Evolutionary conservation across 345 rosid species (phyloP), one percentile per base, ranked within the genome.

Genomic region (Kandelia obovata): DNA sequence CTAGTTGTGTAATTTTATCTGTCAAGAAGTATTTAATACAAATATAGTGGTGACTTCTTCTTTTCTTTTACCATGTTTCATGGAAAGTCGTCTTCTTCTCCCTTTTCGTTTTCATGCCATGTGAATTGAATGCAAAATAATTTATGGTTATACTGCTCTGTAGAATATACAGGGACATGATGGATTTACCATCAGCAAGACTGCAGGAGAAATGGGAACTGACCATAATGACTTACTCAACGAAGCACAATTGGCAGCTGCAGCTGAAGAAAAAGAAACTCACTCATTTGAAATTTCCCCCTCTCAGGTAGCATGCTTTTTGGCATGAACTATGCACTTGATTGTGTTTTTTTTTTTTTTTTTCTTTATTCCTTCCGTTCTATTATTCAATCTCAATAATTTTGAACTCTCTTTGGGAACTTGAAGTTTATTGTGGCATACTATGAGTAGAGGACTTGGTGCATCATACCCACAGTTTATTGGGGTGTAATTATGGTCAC

Each of bases 241-340:
- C 75, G 96, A 82, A 82, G 93, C 96, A 78, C 92, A 92, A 71
- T 71, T 90, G 83, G 99, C 96, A 34, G 97, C 98, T 77, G 98
- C 83, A 27, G 84, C 94, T 46, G 96, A 92, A 83, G 98, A 92
- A 46, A 95, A 90, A 78, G 92, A 90, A 85, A 90, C 96, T 43
- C 96, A 92, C 75, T 87, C 96, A 20, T 92, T 90, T 82, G 98
- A 95, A 77, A 73, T 92, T 55, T 91, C 90, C 67, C 99, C 99
- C 65, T 62, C 96, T 65, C 98, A 87, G 92, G 99, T 89, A 71
- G 49, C 64, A 19, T 32, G 8, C 34, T 37, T 25, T 39, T 21
- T 59, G 28, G 35, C 53, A 67, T 25, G 25, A 30, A 26, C 27
- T 23, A 26, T 26, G 23, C 7, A 8, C 8, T 23, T 39, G 52